Evolutionary conservation across 345 rosid species (phyloP), one percentile per base, ranked within the genome.

Genomic region (Corchorus olitorius): DNA sequence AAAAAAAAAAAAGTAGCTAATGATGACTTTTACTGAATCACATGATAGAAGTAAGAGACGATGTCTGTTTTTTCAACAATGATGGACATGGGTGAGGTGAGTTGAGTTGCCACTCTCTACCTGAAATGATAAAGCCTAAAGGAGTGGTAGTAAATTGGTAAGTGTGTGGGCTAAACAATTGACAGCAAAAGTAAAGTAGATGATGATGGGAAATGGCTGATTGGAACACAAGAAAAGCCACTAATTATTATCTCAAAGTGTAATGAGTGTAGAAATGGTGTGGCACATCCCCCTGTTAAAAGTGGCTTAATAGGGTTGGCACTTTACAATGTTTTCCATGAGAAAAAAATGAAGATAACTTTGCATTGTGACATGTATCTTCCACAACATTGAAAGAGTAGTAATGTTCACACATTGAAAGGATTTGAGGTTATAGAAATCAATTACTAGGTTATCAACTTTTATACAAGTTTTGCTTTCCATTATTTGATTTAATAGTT

Each of bases 11-110:
- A 35, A 58, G 0, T 5, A 76, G 33, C 27, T 15, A 61, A 71
- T 55, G 63, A 75, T 80, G 75, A 52, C 37, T 78, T 78, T 43
- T 56, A 46, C 72, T 76, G 73, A 58, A 54, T 7, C 34, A 64
- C 58, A 41, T 13, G 14, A 35, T 2, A 19, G 2, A 8, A 58
- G 62, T 12, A 37, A 19, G 64, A 16, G 22, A 22, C 16, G 14
- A 9, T n/a, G 62, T 33, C 41, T 64, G 75, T 35, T 58, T 56
- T 59, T 39, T 39, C 43, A 27, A 20, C 41, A 65, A 63, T 69
- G 45, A 35, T 12, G 72, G 65, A 27, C 27, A 27, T 27, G 27
- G 27, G 27, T 27, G 15, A 12, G 66, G 45, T 67, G 34, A 76
- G 45, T 62, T 75, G 46, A 37, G 17, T 5, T 68, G 62, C 67